Percentiles rank a stretch among this genome's conserved stretches.
Conservation (phyloP, 441 rosid genomes). For the Populus tomentosa region DNA sequence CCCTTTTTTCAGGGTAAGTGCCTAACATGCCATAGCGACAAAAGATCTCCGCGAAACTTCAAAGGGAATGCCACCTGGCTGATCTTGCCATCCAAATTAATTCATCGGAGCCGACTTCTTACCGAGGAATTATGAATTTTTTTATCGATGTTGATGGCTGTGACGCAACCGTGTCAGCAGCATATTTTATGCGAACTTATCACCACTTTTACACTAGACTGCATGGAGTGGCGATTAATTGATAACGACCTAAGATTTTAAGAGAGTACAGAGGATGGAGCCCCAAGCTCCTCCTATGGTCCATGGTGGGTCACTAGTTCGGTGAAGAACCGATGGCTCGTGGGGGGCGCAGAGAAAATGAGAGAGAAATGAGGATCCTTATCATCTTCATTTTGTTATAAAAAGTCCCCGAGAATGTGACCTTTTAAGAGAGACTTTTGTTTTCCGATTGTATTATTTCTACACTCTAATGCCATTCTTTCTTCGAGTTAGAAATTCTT, state of each 20-base stretch:
- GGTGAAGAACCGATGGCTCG: conserved; percentile 17
- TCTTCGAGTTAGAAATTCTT: conserved; percentile 2
- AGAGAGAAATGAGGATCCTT: not conserved
- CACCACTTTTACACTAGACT: not conserved
- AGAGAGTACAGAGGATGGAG: not conserved
- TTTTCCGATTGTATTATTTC: not conserved
- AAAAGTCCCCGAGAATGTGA: not conserved
- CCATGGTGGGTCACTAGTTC: conserved; percentile 18
- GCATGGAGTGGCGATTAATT: not conserved
- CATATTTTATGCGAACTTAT: conserved; percentile 7
- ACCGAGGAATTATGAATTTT: not conserved
- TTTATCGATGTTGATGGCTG: not conserved
- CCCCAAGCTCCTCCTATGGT: not conserved
- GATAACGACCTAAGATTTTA: conserved; percentile 12
- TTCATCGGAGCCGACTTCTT: not conserved
- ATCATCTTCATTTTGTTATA: not conserved
- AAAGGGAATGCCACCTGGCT: not conserved
- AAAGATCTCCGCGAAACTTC: no score
- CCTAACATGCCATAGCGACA: no score
- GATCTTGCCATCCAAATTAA: not conserved
- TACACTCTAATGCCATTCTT: conserved; percentile 10
- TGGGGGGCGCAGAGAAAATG: conserved; percentile 16
- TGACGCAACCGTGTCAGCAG: not conserved
- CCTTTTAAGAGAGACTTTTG: not conserved
- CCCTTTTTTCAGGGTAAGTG: no score